Conservation (phyloP, 305 asterid species). For the Rubia peregrina region DNA sequence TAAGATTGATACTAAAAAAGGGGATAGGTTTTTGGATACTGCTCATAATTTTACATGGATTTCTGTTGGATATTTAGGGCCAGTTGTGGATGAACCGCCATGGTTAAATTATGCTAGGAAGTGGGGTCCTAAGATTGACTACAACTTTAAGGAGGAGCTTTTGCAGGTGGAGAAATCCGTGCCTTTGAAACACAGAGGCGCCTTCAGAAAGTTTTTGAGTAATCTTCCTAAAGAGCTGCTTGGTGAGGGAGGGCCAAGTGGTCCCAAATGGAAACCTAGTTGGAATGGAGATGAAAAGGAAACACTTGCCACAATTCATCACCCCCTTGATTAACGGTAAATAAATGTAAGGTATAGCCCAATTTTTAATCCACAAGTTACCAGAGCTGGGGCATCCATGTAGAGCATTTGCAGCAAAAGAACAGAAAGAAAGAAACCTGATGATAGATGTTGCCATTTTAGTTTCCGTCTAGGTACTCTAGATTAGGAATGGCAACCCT, state of each 20-base stretch:
- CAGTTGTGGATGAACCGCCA: conserved; percentile 49
- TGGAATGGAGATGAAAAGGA: conserved; percentile 60
- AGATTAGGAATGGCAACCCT: too few species aligned
- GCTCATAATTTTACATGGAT: conserved; percentile 35
- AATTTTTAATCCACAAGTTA: too few species aligned
- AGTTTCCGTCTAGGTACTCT: too few species aligned
- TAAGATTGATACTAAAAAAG: conserved; percentile 51
- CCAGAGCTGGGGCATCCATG: too few species aligned
- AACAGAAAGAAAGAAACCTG: too few species aligned
- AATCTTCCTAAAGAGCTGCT: conserved; percentile 49
- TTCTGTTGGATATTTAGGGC: conserved; percentile 39
- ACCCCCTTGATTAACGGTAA: too few species aligned
- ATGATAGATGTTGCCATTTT: too few species aligned
- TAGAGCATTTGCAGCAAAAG: too few species aligned
- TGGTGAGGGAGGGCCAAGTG: conserved; percentile 66
- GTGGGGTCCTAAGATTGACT: conserved; percentile 66
- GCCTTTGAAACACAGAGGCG: conserved; percentile 24
- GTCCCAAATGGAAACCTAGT: conserved; percentile 57
- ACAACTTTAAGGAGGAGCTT: conserved; percentile 33
- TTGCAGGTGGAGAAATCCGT: conserved; percentile 28
- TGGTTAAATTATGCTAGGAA: conserved; percentile 58
- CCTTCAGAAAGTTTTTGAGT: conserved; percentile 29
- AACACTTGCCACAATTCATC: too few species aligned
- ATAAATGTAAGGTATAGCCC: too few species aligned
- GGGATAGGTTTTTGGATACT: conserved; percentile 45